phyloP scores from a whole-genome alignment of 2,329 filamentous ascomycete species.

The Xylaria sp. region DNA sequence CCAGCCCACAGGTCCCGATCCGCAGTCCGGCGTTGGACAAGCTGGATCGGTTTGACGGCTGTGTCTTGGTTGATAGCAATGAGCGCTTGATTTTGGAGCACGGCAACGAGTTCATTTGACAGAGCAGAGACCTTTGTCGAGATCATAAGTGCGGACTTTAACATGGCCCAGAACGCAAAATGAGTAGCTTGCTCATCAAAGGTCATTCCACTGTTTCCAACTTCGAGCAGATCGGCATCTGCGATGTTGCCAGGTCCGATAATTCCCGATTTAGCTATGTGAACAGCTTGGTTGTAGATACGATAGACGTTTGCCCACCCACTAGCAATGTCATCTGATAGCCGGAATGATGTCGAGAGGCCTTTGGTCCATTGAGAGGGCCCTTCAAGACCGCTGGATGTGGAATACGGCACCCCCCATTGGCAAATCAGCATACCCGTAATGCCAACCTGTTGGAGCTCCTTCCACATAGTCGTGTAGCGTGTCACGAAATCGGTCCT shows the following conservation, averaged over 20 bases:
- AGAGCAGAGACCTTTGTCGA: conserved; percentile 26
- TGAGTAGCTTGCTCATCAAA: conserved; percentile 34
- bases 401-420: conserved; percentile 33
- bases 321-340: conserved; percentile 33
- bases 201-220: conserved; percentile 29
- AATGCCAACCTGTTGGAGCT: conserved; percentile 26
- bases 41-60: conserved; percentile 30
- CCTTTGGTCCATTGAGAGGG: conserved; percentile 30
- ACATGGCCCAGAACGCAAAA: conserved; percentile 30
- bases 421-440: conserved; percentile 31
- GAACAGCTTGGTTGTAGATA: conserved; percentile 33
- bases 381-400: conserved; percentile 23
- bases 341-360: conserved; percentile 29
- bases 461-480: conserved; percentile 29
- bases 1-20: conserved; percentile 30
- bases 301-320: conserved; percentile 32
- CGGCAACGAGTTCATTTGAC: conserved; percentile 20
- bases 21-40: conserved; percentile 31
- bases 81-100: conserved; percentile 28
- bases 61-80: conserved; percentile 32
- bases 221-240: conserved; percentile 33
- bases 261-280: conserved; percentile 28
- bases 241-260: conserved; percentile 27
- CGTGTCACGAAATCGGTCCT: conserved; percentile 32
- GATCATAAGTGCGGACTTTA: conserved; percentile 34